Conservation (phyloP, 164 flowering plant genomes). For the Magnolia changhungtana region DNA sequence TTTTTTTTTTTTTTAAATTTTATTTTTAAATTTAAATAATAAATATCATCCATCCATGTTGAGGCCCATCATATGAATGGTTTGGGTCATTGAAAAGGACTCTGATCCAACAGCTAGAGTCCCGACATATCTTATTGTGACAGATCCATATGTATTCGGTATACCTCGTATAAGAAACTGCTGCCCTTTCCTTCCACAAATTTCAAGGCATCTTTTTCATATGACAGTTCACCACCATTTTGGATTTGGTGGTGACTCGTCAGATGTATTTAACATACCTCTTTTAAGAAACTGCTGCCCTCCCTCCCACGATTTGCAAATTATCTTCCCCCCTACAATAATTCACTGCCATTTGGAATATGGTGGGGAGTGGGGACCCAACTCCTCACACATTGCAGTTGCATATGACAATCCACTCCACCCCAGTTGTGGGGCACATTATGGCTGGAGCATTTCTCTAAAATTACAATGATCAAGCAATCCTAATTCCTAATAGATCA, state of each 20-base stretch:
- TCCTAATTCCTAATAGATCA: not conserved
- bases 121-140: not conserved
- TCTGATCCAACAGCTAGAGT: not conserved
- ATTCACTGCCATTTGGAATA: no score
- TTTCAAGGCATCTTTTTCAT: not conserved
- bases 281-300: not conserved
- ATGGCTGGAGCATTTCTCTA: not conserved
- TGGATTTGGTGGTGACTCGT: not conserved
- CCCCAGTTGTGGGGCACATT: not conserved
- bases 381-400: no score
- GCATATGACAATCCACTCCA: not conserved
- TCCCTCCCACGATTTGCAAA: not conserved
- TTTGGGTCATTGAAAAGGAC: not conserved
- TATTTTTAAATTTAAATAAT: no score
- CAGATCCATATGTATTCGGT: not conserved
- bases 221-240: not conserved
- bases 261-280: not conserved
- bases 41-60: no score
- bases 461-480: not conserved
- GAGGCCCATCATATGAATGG: not conserved
- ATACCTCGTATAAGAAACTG: not conserved
- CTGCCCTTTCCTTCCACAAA: not conserved
- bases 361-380: no score
- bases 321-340: not conserved
- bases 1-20: no score